A percentile compares a stretch with the other conserved stretches of the same genome.
phyloP scores from a whole-genome alignment of 257 asterid genomes.

The Solanum virginianum region DNA sequence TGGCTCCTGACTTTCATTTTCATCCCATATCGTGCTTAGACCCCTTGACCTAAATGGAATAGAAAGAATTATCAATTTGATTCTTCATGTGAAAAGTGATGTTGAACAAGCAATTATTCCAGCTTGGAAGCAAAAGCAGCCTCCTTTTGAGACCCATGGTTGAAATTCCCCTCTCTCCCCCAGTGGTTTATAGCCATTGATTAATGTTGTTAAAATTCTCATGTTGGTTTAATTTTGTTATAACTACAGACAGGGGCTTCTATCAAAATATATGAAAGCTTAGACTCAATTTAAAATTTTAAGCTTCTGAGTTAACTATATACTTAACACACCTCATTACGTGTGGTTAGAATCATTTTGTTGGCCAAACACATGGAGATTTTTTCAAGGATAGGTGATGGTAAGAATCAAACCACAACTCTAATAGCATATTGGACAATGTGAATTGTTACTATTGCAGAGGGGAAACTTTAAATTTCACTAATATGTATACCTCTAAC shows the following conservation, averaged over 20 bases:
- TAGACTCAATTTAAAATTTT: not conserved
- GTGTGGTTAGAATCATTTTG: not conserved
- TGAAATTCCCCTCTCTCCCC: not conserved
- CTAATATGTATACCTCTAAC: not conserved
- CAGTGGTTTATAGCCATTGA: not conserved
- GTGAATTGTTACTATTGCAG: not conserved
- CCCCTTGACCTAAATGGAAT: not conserved
- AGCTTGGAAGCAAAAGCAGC: not conserved
- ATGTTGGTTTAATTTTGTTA: not conserved
- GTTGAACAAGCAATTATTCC: not conserved
- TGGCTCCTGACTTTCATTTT: not conserved
- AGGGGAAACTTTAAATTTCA: not conserved
- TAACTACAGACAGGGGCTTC: not conserved
- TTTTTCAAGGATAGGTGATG: not conserved
- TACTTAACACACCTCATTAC: not conserved
- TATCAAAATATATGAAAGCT: not conserved
- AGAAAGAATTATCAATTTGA: not conserved
- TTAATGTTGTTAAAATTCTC: not conserved
- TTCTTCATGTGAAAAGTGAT: not conserved
- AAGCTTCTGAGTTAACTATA: not conserved
- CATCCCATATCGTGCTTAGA: not conserved
- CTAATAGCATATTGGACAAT: not conserved
- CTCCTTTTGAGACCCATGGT: not conserved
- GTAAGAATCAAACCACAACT: not conserved
- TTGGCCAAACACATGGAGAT: not conserved